phyloP scores from a whole-genome alignment of 2,329 filamentous ascomycete genomes.

The Celoporthe dispersa region DNA sequence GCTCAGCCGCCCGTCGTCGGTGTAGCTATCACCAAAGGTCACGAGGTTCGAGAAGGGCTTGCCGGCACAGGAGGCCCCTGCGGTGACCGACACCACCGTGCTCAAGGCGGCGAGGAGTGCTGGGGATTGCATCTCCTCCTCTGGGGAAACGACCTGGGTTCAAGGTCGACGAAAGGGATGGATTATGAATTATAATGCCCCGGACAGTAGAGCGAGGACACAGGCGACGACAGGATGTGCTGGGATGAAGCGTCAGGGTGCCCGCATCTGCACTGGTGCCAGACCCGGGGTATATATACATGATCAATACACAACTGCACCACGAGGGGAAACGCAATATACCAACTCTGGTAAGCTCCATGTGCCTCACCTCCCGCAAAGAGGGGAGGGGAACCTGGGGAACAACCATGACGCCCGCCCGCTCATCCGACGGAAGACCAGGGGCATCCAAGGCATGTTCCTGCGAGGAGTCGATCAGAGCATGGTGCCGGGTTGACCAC shows the following conservation, averaged over 20 bases:
- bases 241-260: background rate
- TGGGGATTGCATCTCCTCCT: conserved; percentile 15
- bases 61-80: conserved; percentile 30
- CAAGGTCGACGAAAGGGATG: background rate
- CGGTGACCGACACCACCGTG: conserved; percentile 11
- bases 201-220: background rate
- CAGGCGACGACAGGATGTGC: background rate
- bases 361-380: no score
- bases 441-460: background rate
- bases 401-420: background rate
- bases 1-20: conserved; percentile 68
- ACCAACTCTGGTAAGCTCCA: background rate
- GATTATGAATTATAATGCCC: background rate
- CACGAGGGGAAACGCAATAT: no score
- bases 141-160: background rate
- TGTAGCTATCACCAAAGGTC: conserved; percentile 77
- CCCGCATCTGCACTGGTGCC: background rate
- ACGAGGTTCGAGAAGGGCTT: conserved; percentile 64
- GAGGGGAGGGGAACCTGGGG: background rate
- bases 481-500: background rate
- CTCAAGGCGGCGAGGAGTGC: background rate
- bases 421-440: background rate
- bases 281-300: background rate
- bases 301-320: background rate
- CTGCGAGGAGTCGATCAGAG: background rate